Percentiles rank a stretch among this genome's conserved stretches.
These are phyloP conservation scores for Arthroderma uncinatum DNA, from an alignment of 2,329 filamentous ascomycete genomes.

Conservation along the genomic window DNA sequence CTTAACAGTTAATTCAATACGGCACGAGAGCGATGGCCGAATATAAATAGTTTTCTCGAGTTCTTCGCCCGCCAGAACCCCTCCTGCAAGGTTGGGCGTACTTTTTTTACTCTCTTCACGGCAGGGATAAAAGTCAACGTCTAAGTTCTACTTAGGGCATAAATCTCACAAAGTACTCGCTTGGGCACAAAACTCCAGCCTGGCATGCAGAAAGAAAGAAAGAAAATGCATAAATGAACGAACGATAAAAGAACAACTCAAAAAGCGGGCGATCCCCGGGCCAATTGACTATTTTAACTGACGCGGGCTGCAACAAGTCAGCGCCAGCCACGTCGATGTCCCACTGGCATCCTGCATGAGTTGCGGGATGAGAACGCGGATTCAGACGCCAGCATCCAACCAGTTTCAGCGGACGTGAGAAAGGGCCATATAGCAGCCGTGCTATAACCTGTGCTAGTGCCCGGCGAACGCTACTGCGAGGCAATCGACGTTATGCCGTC, in stretches of 20 bases:
- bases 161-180: neutral
- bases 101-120: neutral
- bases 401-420: no score
- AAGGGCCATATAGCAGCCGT: no score
- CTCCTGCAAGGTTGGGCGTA: neutral
- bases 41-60: neutral
- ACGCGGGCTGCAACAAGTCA: neutral
- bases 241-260: neutral
- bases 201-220: neutral
- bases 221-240: neutral
- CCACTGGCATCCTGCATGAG: slow-evolving; percentile 1
- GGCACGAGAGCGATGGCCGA: neutral
- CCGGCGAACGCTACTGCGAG: neutral
- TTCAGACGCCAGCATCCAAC: neutral
- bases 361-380: neutral
- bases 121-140: neutral
- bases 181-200: neutral
- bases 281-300: neutral
- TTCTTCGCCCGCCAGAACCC: neutral
- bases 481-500: neutral
- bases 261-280: neutral
- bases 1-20: neutral
- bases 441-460: neutral
- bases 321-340: slow-evolving; percentile 3
- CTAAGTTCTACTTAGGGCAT: neutral